These are phyloP conservation scores for Cercospora beticola DNA, from an alignment of 2,329 filamentous ascomycete species.

Conservation along the genomic window DNA sequence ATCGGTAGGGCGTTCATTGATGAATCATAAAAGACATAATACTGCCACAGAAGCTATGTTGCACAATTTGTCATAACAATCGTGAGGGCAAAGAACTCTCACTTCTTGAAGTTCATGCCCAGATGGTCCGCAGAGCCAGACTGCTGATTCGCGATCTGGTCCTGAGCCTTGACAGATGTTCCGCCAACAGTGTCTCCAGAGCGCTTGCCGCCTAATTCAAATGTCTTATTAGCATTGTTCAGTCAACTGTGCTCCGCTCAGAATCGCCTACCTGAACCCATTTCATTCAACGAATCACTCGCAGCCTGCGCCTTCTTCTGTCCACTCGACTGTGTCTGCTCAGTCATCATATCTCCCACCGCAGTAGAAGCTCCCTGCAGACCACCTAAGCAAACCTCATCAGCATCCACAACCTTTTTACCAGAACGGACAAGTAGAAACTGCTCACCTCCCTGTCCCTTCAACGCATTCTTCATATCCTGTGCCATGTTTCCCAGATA, in stretches of 20 bases:
- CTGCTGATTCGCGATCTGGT: slow-evolving; percentile 34
- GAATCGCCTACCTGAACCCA: slow-evolving; percentile 25
- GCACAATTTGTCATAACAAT: slow-evolving; percentile 8
- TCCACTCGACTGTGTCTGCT: slow-evolving; percentile 29
- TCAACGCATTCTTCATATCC: slow-evolving; percentile 35
- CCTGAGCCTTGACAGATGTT: slow-evolving; percentile 27
- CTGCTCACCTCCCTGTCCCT: slow-evolving; percentile 32
- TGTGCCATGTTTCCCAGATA: slow-evolving; percentile 26
- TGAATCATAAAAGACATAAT: background rate
- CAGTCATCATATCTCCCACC: slow-evolving; percentile 32
- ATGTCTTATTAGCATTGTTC: background rate
- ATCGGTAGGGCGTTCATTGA: slow-evolving; percentile 50
- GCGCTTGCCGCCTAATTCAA: slow-evolving; percentile 21
- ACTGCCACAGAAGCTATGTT: background rate
- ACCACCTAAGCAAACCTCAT: slow-evolving; percentile 24
- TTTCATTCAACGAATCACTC: slow-evolving; percentile 26
- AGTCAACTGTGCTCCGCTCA: background rate
- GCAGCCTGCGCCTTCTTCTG: slow-evolving; percentile 35
- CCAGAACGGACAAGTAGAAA: no score
- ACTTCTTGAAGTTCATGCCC: slow-evolving; percentile 32
- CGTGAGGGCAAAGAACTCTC: background rate
- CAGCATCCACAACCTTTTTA: no score
- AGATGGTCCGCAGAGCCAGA: slow-evolving; percentile 36
- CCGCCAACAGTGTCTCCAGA: slow-evolving; percentile 31
- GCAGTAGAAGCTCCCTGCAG: slow-evolving; percentile 30